Base-by-base conservation (phyloP, 345 rosid species). In the Eucalyptus sideroxylon region DNA sequence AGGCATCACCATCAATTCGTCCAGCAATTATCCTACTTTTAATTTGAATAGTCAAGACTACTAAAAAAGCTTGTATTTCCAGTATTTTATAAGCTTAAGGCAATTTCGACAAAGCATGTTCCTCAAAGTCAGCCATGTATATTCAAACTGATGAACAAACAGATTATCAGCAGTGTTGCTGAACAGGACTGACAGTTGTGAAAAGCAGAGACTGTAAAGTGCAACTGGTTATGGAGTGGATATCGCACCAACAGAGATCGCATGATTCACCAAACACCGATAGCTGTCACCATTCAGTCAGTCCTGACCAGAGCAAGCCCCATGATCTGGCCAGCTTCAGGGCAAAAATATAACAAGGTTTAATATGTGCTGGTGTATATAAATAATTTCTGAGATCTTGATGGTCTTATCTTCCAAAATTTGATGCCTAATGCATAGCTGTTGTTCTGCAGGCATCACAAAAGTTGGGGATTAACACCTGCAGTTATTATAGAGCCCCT, bases 391-490 rank as follows among this genome's bases (percentile, higher is more conserved):
- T 5, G 47, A 50, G 11, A 40, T 37, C 42, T 72, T 23, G 31
- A 72, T 30, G 87, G 87, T 40, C 92, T 90, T 51, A 94, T 96
- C 96, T 94, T 88, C 96, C 96, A 92, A 91, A 94, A 86, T 93
- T 91, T 23, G 97, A 93, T 67, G 96, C 94, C 97, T 96, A 94
- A 86, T 95, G 97, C 88, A 94, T 92, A 5, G 91, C 96, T 19
- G 96, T 94, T 89, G 94, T 93, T 77, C 97, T 94, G 88, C 49
- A 88, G 50, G 91, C 90, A 92, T 95, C 97, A 83, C 97, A 91
- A 88, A 92, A 95, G 89, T 94, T 94, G 69, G 56, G 56, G 56
- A 90, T 87, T 90, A 90, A 94, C 90, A 56, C 95, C 93, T 44
- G 95, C 92, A 87, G 94, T 91, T 88, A 92, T 87, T 86, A 94